Evolutionary conservation across 2,329 filamentous ascomycete genomes (phyloP).

Genomic region (Grosmannia huntii): DNA sequence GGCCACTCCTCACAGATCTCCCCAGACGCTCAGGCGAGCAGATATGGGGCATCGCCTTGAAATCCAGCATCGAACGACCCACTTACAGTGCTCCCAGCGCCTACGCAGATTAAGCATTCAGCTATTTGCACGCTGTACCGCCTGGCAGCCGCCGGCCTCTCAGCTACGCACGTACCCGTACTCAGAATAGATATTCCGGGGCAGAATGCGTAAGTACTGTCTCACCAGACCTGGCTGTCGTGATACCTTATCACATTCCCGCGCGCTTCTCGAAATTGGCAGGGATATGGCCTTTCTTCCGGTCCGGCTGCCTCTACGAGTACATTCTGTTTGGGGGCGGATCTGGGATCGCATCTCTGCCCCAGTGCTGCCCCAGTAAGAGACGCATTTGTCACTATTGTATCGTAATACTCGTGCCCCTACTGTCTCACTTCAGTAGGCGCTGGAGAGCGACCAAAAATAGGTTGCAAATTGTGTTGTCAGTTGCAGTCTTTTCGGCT

Average conservation of each 20-base stretch:
- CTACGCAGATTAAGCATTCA: background rate
- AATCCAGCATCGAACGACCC: background rate
- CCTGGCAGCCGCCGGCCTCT: background rate
- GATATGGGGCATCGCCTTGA: background rate
- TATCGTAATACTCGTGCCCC: too few species aligned
- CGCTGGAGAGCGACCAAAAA: background rate
- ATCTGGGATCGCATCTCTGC: background rate
- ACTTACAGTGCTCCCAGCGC: constrained; percentile 1
- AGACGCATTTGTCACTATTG: too few species aligned
- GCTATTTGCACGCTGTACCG: background rate
- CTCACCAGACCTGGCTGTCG: background rate
- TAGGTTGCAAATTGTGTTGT: background rate
- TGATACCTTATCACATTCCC: background rate
- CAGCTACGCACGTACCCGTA: background rate
- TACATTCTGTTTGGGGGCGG: background rate
- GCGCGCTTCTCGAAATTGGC: constrained; percentile 6
- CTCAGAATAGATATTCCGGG: background rate
- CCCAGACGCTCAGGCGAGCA: too few species aligned
- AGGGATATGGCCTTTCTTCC: background rate
- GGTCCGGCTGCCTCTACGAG: background rate
- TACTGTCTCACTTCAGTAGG: background rate
- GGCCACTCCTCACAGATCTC: background rate
- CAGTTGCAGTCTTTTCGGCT: background rate
- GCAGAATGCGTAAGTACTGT: background rate
- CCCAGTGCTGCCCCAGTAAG: background rate